Evolutionary conservation across 1,139 yeast genomes (phyloP), one percentile per base, ranked within the genome.

Genomic region (Debaryomyces sp.): DNA sequence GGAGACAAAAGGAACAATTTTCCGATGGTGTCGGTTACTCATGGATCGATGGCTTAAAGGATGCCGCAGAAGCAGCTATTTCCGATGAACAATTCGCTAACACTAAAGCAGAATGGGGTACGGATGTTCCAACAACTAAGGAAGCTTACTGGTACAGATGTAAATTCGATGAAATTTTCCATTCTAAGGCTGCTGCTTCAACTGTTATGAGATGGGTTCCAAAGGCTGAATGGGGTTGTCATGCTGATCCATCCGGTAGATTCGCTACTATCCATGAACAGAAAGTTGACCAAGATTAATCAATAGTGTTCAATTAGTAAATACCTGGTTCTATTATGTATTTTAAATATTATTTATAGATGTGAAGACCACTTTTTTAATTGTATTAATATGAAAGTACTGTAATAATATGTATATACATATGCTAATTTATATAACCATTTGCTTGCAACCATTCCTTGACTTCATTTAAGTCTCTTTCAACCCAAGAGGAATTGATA

Each of bases 131-230:
- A 66, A 84, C 91, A 55, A 94, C 99, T 49, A 94, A 95, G 81
- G 99, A 94, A 79, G 99, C 99, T 47, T 94, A 90, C 84, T 94
- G 97, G 96, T 94, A 94, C 83, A 85, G 99, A 80, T 80, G 87
- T 67, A 89, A 91, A 81, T 94, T 94, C 66, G 99, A 95, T 71
- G 95, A 89, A 62, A 75, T 90, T 62, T 94, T 91, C 86, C 63
- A 67, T 50, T 84, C 87, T 61, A 81, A 84, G 69, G 94, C 96
- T 60, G 99, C 96, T 60, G 98, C 97, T 54, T 75, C 85, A 43
- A 94, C 99, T 21, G 99, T 94, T 53, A 91, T 89, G 97, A 87
- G 99, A 81, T 94, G 99, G 99, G 77, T 94, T 71, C 99, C 99
- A 68, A 94, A 95, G 82, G 98, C 98, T 56, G 99, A 94, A 73